These are phyloP conservation scores for Nicotiana otophora DNA, from an alignment of 257 asterid genomes.

Conservation along the genomic window DNA sequence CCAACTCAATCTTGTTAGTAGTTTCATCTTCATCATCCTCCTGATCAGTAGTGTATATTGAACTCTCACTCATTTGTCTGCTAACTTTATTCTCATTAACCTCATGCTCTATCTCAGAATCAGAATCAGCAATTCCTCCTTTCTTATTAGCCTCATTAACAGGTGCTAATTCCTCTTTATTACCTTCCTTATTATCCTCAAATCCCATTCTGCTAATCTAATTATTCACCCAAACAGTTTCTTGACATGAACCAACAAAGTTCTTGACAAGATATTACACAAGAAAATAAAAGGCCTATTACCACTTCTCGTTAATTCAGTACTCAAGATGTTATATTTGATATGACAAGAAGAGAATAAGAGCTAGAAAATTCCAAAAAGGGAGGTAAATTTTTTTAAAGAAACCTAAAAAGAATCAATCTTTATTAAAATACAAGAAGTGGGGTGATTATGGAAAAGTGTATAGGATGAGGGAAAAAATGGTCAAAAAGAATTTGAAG, in stretches of 20 bases:
- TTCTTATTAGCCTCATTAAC: conserved; percentile 23
- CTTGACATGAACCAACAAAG: conserved; percentile 49
- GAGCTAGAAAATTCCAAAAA: conserved; percentile 14
- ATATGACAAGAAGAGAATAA: neutral
- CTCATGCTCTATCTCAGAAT: conserved; percentile 8
- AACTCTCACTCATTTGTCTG: conserved; percentile 68
- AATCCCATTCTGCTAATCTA: conserved; percentile 75
- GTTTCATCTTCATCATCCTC: conserved; percentile 82
- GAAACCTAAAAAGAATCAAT: conserved; percentile 19
- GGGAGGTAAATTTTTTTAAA: neutral
- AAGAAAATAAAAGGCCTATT: neutral
- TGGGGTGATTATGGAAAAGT: conserved; percentile 27
- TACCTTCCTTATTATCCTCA: conserved; percentile 49
- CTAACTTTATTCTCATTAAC: conserved; percentile 24
- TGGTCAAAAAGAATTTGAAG: conserved; percentile 13
- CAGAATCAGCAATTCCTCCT: conserved; percentile 14
- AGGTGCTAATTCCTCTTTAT: conserved; percentile 20
- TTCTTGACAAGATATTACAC: conserved; percentile 3
- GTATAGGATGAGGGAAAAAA: conserved; percentile 21
- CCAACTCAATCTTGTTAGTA: conserved; percentile 65
- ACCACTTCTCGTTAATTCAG: neutral
- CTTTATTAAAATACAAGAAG: conserved; percentile 13
- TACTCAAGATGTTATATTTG: neutral
- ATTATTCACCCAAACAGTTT: conserved; percentile 38
- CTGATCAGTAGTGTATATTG: conserved; percentile 57